Evolutionary conservation across 2,329 filamentous ascomycete species (phyloP), one percentile per base, ranked within the genome.

Genomic region (Cordyceps fumosorosea): DNA sequence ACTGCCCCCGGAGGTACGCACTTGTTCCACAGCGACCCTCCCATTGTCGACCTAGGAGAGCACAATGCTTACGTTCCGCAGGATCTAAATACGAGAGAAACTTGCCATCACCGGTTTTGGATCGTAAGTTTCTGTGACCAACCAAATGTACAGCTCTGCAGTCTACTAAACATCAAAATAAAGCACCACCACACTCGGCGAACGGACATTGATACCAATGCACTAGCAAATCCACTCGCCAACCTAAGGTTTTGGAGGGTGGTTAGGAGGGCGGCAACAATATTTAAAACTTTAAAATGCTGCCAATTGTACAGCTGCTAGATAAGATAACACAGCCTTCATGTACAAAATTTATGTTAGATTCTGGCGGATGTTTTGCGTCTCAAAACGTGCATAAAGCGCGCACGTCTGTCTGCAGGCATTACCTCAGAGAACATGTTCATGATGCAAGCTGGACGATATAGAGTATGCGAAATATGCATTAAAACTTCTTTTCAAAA

Each of bases 81-180:
- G 91, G 92, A 68, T 96, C 91, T 66, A 98, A 98, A 83, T 98
- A 89, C 77, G 95, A 98, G 79, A 85, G 95, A 74, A 99, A 99
- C 76, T 75, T 98, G 60, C 90, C 91, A 40, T 84, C 85, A 63
- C 92, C 88, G 40, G 87, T 88, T 68, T 80, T 96, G 63, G 89
- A 91, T 66, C 87, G 93, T 97, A 80, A 83, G 91, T 84, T 22
- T 32, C 50, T 6, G 29, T 47, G 18, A 8, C 5, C 29, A 34
- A 14, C 12, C 5, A 50, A 29, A 6, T 6, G 18, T 16, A 8
- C 14, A 4, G 22, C n/a, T 34, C 42, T 52, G 18, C 16, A 37
- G 34, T 48, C 44, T 10, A 26, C 34, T 57, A 18, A 56, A 14
- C 1, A 34, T 16, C 37, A 18, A 20, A 54, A 20, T 56, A 56